Evolutionary conservation across 805 yeast genomes (phyloP).

Genomic region (Candida ascalaphidarum): DNA sequence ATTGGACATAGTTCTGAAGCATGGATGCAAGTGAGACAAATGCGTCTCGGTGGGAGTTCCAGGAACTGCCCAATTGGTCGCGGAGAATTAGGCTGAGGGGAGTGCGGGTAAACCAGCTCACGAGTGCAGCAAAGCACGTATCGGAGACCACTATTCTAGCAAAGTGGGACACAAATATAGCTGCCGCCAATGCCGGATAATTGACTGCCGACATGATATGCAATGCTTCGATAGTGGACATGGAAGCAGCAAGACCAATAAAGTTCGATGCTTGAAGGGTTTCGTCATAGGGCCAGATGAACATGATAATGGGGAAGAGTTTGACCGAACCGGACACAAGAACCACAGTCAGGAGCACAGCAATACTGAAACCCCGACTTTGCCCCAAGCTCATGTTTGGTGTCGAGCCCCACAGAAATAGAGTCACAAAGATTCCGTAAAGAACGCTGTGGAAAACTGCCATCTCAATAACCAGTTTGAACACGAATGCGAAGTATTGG

Average conservation of each 20-base stretch:
- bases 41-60: too few relatives aligned
- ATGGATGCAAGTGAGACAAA: too few relatives aligned
- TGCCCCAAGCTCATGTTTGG: slow-evolving; percentile 9
- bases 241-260: slow-evolving; percentile 51
- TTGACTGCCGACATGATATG: too few relatives aligned
- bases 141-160: too few relatives aligned
- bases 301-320: slow-evolving; percentile 83
- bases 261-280: slow-evolving; percentile 54
- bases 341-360: slow-evolving; percentile 58
- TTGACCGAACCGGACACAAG: slow-evolving; percentile 73
- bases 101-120: too few relatives aligned
- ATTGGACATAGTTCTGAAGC: too few relatives aligned
- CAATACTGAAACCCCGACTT: slow-evolving; percentile 21
- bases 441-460: slow-evolving; percentile 29
- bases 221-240: slow-evolving; percentile 57
- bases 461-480: slow-evolving; percentile 43
- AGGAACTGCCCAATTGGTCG: too few relatives aligned
- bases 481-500: slow-evolving; percentile 52
- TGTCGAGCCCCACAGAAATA: slow-evolving; percentile 12
- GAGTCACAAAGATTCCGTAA: slow-evolving; percentile 12
- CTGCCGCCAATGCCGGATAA: too few relatives aligned
- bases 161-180: too few relatives aligned
- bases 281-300: slow-evolving; percentile 91
- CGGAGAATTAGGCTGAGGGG: too few relatives aligned
- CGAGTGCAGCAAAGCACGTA: too few relatives aligned